phyloP scores from a whole-genome alignment of 345 rosid genomes.

The Camelina laxa region DNA sequence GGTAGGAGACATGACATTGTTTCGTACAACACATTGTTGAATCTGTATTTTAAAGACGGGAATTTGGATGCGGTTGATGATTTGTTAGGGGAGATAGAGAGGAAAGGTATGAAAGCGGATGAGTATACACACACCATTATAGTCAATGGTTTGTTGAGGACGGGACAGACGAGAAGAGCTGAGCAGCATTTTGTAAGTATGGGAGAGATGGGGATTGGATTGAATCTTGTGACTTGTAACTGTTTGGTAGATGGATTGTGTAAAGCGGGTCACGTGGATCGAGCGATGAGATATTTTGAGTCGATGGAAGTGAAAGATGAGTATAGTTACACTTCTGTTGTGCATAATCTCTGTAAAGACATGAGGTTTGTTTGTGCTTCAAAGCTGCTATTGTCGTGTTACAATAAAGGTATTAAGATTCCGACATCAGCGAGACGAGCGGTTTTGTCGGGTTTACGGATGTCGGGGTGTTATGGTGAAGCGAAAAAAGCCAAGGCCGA shows the following conservation, averaged over 20 bases:
- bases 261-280: slow-evolving; percentile 64
- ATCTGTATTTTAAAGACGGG: slow-evolving; percentile 66
- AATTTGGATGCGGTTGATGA: slow-evolving; percentile 60
- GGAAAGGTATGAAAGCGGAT: slow-evolving; percentile 64
- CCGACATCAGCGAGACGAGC: slow-evolving; percentile 68
- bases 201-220: slow-evolving; percentile 55
- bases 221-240: slow-evolving; percentile 62
- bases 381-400: slow-evolving; percentile 65
- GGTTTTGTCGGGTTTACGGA: slow-evolving; percentile 66
- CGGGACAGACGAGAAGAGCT: slow-evolving; percentile 65
- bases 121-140: slow-evolving; percentile 80
- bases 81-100: slow-evolving; percentile 62
- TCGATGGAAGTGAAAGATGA: slow-evolving; percentile 77
- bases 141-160: slow-evolving; percentile 68
- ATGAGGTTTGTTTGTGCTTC: slow-evolving; percentile 67
- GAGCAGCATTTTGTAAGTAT: slow-evolving; percentile 56
- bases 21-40: slow-evolving; percentile 70
- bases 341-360: slow-evolving; percentile 80
- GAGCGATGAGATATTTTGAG: slow-evolving; percentile 61
- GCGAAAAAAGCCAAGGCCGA: slow-evolving; percentile 60
- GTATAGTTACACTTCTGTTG: slow-evolving; percentile 71
- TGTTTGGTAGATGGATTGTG: slow-evolving; percentile 69
- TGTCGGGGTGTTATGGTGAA: slow-evolving; percentile 58
- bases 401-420: slow-evolving; percentile 64
- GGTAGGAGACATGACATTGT: slow-evolving; percentile 72